Conservation (phyloP, 208 protist genomes). For the Strigomonas culicis region DNA sequence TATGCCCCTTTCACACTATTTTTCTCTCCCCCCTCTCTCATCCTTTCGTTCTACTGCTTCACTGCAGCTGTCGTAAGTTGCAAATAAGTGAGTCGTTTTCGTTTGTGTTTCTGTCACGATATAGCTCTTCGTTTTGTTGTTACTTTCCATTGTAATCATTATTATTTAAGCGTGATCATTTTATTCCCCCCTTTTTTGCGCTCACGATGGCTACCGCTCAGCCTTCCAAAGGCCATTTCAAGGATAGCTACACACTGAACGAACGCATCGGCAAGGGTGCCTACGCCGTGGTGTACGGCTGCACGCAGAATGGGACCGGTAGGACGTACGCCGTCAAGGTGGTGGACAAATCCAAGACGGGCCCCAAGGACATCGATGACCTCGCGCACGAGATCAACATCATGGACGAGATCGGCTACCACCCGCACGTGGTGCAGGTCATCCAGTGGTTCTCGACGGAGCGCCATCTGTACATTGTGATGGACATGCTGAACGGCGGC, state of each 20-base stretch:
- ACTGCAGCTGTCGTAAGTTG: background rate
- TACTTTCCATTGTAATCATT: constrained; percentile 12
- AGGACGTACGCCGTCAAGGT: constrained; percentile 73
- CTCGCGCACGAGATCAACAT: constrained; percentile 72
- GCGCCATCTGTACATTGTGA: constrained; percentile 89
- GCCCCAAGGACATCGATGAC: constrained; percentile 71
- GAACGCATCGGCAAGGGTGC: constrained; percentile 65
- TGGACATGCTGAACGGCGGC: constrained; percentile 98
- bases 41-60: background rate
- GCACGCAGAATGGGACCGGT: constrained; percentile 43
- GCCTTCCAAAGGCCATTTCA: constrained; percentile 38
- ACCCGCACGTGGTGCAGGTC: constrained; percentile 81
- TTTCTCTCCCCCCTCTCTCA: constrained; percentile 4
- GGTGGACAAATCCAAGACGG: constrained; percentile 69
- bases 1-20: background rate
- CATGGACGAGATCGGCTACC: constrained; percentile 65
- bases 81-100: background rate
- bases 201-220: constrained; percentile 7
- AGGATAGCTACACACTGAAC: constrained; percentile 40
- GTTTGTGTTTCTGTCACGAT: constrained; percentile 5
- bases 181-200: constrained; percentile 9
- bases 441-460: constrained; percentile 94
- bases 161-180: background rate
- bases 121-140: constrained; percentile 20
- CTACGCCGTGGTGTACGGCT: constrained; percentile 75